phyloP scores from a whole-genome alignment of 208 protist species.

The Acanthamoeba quina region DNA sequence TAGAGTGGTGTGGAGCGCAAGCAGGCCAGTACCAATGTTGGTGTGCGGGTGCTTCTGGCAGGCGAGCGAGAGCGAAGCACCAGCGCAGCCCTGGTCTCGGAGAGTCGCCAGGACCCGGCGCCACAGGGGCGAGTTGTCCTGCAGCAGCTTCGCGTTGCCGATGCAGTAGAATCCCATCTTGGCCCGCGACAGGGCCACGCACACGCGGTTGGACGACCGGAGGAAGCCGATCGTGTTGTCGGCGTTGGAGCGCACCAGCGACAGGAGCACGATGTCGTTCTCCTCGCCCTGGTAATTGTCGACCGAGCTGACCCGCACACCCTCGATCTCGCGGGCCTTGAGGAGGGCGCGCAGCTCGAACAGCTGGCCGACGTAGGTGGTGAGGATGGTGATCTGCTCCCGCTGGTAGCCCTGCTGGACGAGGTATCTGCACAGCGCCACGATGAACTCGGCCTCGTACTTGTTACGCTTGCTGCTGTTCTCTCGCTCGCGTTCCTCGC shows the following conservation, averaged over 20 bases:
- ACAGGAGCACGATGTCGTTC: conserved; percentile 85
- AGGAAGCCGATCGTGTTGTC: conserved; percentile 81
- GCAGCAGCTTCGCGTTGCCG: conserved; percentile 70
- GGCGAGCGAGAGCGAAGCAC: conserved; percentile 3
- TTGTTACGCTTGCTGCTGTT: conserved; percentile 75
- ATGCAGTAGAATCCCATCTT: conserved; percentile 81
- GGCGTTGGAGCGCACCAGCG: conserved; percentile 81
- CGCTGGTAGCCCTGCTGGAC: conserved; percentile 78
- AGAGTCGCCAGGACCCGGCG: neutral
- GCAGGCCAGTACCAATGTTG: neutral
- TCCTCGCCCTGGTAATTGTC: conserved; percentile 89
- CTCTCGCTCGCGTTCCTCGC: conserved; percentile 56
- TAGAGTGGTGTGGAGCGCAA: no score
- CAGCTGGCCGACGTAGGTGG: conserved; percentile 80
- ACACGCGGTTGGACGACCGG: conserved; percentile 81
- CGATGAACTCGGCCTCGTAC: conserved; percentile 76
- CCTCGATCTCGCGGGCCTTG: neutral
- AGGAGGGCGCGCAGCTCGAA: conserved; percentile 52
- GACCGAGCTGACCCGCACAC: conserved; percentile 75
- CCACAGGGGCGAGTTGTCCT: conserved; percentile 40
- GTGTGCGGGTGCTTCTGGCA: conserved; percentile 79
- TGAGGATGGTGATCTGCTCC: conserved; percentile 76
- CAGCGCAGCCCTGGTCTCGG: neutral
- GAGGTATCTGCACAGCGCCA: conserved; percentile 58
- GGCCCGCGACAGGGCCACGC: conserved; percentile 85